Evolutionary conservation across 169 alveolate genomes (phyloP).

Genomic region (Plasmodium berghei): DNA sequence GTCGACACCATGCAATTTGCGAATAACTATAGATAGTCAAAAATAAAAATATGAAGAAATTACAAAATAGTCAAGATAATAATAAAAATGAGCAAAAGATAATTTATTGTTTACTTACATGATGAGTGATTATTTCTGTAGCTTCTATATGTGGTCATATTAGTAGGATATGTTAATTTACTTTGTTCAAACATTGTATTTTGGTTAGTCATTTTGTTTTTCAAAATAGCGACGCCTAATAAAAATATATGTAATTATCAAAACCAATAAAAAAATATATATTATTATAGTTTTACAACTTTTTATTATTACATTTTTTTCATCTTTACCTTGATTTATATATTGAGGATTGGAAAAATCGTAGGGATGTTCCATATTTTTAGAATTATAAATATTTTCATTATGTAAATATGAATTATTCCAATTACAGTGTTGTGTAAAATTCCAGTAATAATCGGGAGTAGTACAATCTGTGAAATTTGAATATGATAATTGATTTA

Average conservation of each 20-base stretch:
- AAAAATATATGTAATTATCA: no score
- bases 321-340: conserved; percentile 20
- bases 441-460: conserved; percentile 23
- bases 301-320: no score
- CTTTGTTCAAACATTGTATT: conserved; percentile 7
- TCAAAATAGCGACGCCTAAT: no score
- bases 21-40: conserved; percentile 14
- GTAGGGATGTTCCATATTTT: conserved; percentile 26
- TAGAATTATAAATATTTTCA: conserved; percentile 35
- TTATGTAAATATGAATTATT: conserved; percentile 17
- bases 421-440: conserved; percentile 22
- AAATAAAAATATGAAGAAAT: neutral
- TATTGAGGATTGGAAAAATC: conserved; percentile 25
- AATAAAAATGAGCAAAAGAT: neutral
- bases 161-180: conserved; percentile 15
- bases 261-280: conserved; percentile 1
- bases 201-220: no score
- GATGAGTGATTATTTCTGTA: conserved; percentile 4
- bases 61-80: neutral
- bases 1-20: conserved; percentile 52
- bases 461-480: neutral
- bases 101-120: conserved; percentile 15
- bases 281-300: no score
- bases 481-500: conserved; percentile 22
- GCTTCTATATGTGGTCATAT: neutral